Percentiles rank a stretch among this genome's conserved stretches.
Evolutionary conservation across 148 eudicot species (phyloP).

Genomic region (Chenopodium formosanum): DNA sequence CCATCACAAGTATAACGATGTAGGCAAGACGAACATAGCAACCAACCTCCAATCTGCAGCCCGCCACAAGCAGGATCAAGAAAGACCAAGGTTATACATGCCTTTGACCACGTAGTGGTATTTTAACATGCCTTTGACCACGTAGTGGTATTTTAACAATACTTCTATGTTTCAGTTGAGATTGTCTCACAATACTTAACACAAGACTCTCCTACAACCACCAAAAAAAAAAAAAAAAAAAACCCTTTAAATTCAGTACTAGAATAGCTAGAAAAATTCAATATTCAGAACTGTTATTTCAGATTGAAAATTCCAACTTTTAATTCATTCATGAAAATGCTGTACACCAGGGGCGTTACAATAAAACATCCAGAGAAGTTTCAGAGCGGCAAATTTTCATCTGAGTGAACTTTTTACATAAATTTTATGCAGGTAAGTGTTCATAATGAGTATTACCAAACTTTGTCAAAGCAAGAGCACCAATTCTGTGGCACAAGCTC

Average conservation of each 20-base stretch:
- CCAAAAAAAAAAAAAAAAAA: too few species aligned
- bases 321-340: not conserved
- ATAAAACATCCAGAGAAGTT: not conserved
- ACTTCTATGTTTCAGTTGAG: too few species aligned
- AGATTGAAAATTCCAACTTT: not conserved
- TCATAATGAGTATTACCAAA: constrained; percentile 13
- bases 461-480: constrained; percentile 11
- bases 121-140: too few species aligned
- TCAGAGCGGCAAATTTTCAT: not conserved
- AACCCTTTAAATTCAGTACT: not conserved
- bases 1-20: too few species aligned
- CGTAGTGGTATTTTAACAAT: too few species aligned
- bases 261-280: not conserved
- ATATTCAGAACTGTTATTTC: not conserved
- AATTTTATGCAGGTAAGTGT: constrained; percentile 11
- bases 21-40: too few species aligned
- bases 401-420: constrained; percentile 7
- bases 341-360: not conserved
- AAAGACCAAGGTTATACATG: too few species aligned
- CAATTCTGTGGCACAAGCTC: constrained; percentile 15
- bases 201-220: too few species aligned
- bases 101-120: too few species aligned
- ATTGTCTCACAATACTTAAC: too few species aligned
- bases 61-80: not conserved
- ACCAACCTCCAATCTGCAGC: not conserved